Base-by-base conservation (phyloP, 306 rosid species). In the Corylus avellana region DNA sequence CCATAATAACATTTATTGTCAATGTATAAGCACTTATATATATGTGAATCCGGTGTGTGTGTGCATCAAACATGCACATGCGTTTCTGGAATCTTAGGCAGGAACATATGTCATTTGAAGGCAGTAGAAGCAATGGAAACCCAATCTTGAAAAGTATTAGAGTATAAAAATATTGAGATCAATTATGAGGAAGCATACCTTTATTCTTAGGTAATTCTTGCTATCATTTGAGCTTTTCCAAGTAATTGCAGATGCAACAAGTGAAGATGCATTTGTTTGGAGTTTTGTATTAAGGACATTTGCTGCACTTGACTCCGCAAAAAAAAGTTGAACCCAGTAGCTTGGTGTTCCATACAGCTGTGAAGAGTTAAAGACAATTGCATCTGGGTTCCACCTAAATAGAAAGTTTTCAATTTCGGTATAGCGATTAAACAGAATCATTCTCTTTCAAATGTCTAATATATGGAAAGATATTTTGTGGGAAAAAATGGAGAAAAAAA, bases 381-480 rank as follows among this genome's bases (percentile, higher is more conserved):
- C 92, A 84, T 94, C 98, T 11, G 97, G 98, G 75, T 86, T 94
- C 98, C 97, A 92, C 80, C 98, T 86, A 85, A 48, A 84, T 55
- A 81, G 59, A 78, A 0, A 44, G 47, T 4, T 63, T 77, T 5
- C 66, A 86, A 70, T 72, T 67, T 85, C 74, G 85, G 77, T 72
- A 66, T 32, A 32, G 54, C 46, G 66, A 63, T 61, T 22, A 50
- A 37, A 49, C 14, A 81, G 32, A 74, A 79, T 62, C 48, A 53
- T 49, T 35, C 56, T 57, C 48, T 57, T 27, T n/a, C 7, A 47
- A 73, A n/a, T 13, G 48, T 5, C 7, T 53, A 39, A 11, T 5
- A 12, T 16, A 37, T 35, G 46, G 12, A 32, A 64, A 37, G 44
- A 74, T 20, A 2, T 51, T 74, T 29, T 13, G 47, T 18, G 20